These are phyloP conservation scores for Anethum foeniculum DNA, from an alignment of 140 eudicot species.

Conservation along the genomic window DNA sequence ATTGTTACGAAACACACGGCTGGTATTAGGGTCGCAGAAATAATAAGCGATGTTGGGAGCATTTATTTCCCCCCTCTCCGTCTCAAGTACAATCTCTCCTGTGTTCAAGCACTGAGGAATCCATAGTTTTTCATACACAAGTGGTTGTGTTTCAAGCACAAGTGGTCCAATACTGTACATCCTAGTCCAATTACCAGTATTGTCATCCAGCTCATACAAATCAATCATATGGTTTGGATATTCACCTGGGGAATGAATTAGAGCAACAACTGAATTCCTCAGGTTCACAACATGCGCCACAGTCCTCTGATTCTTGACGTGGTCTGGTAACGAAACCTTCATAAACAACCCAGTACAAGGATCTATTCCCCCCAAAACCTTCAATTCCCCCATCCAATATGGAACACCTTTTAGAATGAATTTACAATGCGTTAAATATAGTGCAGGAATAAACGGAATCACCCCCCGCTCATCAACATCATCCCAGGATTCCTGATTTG, in stretches of 20 bases:
- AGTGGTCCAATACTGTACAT: neutral
- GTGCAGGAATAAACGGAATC: neutral
- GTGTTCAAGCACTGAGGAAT: neutral
- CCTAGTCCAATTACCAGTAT: neutral
- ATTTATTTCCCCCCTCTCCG: too few relatives aligned
- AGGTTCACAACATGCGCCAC: neutral
- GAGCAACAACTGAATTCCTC: neutral
- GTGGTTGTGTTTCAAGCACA: neutral
- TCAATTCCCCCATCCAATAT: neutral
- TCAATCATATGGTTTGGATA: neutral
- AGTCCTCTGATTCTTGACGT: neutral
- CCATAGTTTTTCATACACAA: neutral
- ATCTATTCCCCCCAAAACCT: neutral
- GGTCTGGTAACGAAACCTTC: neutral
- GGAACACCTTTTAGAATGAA: neutral
- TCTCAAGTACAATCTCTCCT: neutral
- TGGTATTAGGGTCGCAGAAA: neutral
- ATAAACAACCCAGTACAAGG: neutral
- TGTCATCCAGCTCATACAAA: neutral
- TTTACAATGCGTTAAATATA: neutral
- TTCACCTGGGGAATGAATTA: neutral
- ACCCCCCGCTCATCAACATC: neutral
- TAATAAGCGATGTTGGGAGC: neutral
- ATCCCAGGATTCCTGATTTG: neutral
- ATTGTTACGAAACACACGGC: neutral